Evolutionary conservation across 768 basidiomycete genomes (phyloP).

Genomic region (Mycena sanguinolenta): DNA sequence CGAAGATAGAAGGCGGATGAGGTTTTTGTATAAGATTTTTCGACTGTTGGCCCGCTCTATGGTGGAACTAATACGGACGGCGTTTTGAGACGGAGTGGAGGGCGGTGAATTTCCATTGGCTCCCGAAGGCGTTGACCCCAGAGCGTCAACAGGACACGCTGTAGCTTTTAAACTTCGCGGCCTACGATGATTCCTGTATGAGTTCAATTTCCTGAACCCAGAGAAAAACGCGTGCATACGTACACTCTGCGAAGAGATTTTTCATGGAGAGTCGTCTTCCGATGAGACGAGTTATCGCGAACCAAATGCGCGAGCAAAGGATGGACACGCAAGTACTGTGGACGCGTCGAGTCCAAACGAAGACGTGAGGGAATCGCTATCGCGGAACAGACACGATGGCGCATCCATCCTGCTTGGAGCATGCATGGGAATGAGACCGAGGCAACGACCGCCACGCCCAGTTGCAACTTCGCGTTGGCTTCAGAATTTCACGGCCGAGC

Average conservation of each 20-base stretch:
- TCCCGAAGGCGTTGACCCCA: not conserved
- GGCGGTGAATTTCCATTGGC: not conserved
- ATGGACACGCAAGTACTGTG: not conserved
- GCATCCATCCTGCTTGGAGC: constrained; percentile 55
- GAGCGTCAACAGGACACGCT: not conserved
- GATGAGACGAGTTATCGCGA: constrained; percentile 26
- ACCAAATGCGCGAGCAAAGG: constrained; percentile 18
- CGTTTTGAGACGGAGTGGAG: not conserved
- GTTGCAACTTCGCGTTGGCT: constrained; percentile 8
- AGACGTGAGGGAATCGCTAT: constrained; percentile 39
- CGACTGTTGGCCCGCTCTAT: constrained; percentile 44
- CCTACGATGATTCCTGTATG: constrained; percentile 10
- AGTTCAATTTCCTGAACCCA: not conserved
- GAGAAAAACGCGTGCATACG: not conserved
- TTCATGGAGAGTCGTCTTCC: constrained; percentile 8
- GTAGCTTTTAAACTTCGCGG: not conserved
- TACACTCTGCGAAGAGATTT: constrained; percentile 14
- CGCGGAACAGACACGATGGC: constrained; percentile 49
- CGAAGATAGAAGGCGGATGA: constrained; percentile 54
- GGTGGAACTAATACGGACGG: not conserved
- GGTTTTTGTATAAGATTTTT: constrained; percentile 55
- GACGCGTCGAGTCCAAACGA: constrained; percentile 19
- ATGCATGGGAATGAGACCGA: constrained; percentile 57
- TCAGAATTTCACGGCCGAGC: constrained; percentile 29
- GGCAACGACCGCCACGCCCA: constrained; percentile 27